Evolutionary conservation across 2,329 filamentous ascomycete genomes (phyloP).

Genomic region (Fusarium pseudoanthophilum): DNA sequence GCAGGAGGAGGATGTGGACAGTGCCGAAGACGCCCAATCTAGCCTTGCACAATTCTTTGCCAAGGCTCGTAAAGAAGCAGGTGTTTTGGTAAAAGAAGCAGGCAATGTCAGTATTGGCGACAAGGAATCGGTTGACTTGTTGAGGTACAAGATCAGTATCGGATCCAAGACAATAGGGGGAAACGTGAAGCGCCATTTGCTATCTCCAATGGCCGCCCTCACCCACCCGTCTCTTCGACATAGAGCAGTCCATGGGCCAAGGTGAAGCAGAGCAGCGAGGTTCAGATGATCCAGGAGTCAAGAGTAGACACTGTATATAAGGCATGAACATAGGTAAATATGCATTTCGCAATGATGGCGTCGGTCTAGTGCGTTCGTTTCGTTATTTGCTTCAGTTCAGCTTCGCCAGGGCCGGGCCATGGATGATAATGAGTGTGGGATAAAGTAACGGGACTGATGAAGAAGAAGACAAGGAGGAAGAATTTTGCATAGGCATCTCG

Average conservation of each 20-base stretch:
- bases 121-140: conserved; percentile 61
- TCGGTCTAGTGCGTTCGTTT: conserved; percentile 29
- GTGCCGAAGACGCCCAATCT: conserved; percentile 65
- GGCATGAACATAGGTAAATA: conserved; percentile 31
- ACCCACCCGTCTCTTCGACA: not conserved
- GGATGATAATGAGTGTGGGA: conserved; percentile 38
- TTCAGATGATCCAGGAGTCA: not conserved
- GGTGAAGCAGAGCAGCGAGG: conserved; percentile 18
- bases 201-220: not conserved
- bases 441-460: conserved; percentile 28
- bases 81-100: conserved; percentile 52
- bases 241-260: conserved; percentile 1
- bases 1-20: conserved; percentile 62
- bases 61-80: conserved; percentile 46
- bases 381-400: conserved; percentile 19
- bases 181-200: conserved; percentile 35
- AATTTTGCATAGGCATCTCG: conserved; percentile 43
- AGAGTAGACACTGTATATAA: conserved; percentile 40
- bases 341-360: conserved; percentile 31
- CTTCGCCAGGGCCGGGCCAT: conserved; percentile 24
- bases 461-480: conserved; percentile 16
- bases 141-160: conserved; percentile 58
- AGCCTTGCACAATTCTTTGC: conserved; percentile 66
- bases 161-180: conserved; percentile 47
- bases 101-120: conserved; percentile 56